Percentiles rank a stretch among this genome's conserved stretches.
Evolutionary conservation across 2,329 filamentous ascomycete genomes (phyloP).

Genomic region (Beauveria medogensis): DNA sequence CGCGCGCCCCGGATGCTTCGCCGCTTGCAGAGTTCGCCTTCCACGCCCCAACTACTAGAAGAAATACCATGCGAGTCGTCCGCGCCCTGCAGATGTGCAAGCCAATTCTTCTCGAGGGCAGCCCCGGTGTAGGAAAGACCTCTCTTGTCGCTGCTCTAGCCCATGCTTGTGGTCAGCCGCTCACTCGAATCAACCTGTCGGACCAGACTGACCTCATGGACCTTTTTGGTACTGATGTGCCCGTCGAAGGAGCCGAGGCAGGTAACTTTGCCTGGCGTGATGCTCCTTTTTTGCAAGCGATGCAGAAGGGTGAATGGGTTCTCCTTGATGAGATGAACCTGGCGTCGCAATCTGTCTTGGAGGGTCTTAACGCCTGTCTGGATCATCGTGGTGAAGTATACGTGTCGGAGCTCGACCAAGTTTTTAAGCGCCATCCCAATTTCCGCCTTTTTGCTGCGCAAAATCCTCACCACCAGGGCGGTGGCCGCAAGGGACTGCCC

Average conservation of each 20-base stretch:
- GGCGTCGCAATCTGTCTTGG: slow-evolving; percentile 90
- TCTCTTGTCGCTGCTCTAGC: slow-evolving; percentile 83
- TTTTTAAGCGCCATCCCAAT: slow-evolving; percentile 78
- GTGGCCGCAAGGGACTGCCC: slow-evolving; percentile 87
- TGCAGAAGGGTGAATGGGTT: slow-evolving; percentile 97
- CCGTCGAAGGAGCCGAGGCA: slow-evolving; percentile 82
- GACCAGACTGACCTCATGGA: slow-evolving; percentile 98
- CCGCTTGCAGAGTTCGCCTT: slow-evolving; percentile 49
- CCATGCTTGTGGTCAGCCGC: slow-evolving; percentile 65
- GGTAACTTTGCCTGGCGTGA: slow-evolving; percentile 94
- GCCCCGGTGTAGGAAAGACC: slow-evolving; percentile 96
- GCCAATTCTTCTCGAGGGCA: slow-evolving; percentile 90
- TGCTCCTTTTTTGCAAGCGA: slow-evolving; percentile 88
- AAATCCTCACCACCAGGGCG: slow-evolving; percentile 95
- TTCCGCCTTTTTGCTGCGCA: slow-evolving; percentile 97
- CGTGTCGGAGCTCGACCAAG: slow-evolving; percentile 88
- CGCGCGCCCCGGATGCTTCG: slow-evolving; percentile 35
- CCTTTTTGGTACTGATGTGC: slow-evolving; percentile 92
- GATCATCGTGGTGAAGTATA: slow-evolving; percentile 96
- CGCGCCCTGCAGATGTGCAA: slow-evolving; percentile 83
- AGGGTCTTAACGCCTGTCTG: slow-evolving; percentile 91
- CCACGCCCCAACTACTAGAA: slow-evolving; percentile 78
- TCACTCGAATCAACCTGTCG: slow-evolving; percentile 93
- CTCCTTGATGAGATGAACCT: slow-evolving; percentile 98
- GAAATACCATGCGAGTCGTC: slow-evolving; percentile 85